These are phyloP conservation scores for Trichoderma orchidacearum DNA, from an alignment of 495 filamentous ascomycete species.

Conservation along the genomic window DNA sequence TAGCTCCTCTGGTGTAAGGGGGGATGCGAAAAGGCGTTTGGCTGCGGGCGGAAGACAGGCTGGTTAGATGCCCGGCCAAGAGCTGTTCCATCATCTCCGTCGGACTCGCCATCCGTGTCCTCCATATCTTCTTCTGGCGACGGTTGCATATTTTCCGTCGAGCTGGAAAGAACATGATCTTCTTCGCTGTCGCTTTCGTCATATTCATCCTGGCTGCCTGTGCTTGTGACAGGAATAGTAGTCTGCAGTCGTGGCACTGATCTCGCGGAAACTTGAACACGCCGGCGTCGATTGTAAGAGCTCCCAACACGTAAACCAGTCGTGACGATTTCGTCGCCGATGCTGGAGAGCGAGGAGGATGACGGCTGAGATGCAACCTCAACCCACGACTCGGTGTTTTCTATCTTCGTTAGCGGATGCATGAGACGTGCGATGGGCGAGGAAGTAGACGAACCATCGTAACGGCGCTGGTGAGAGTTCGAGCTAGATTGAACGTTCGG, in stretches of 20 bases:
- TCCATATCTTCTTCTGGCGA: conserved; percentile 15
- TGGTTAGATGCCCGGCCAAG: conserved; percentile 43
- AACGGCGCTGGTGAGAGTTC: conserved; percentile 9
- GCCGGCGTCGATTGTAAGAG: conserved; percentile 8
- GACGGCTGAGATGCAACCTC: conserved; percentile 89
- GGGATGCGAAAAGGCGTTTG: conserved; percentile 82
- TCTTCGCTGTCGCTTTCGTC: conserved; percentile 42
- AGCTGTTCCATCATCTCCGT: conserved; percentile 73
- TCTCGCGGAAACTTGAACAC: conserved; percentile 20
- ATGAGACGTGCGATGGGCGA: neutral
- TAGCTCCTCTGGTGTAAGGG: conserved; percentile 38
- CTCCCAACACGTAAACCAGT: conserved; percentile 65
- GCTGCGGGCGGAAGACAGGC: conserved; percentile 65
- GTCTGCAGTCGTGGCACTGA: neutral
- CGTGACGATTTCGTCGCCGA: conserved; percentile 76
- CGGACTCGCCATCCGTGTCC: conserved; percentile 26
- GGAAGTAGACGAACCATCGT: neutral
- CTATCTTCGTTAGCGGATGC: conserved; percentile 10
- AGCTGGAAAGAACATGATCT: conserved; percentile 71
- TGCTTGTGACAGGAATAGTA: conserved; percentile 8
- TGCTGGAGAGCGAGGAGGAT: conserved; percentile 77
- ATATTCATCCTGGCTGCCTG: conserved; percentile 83
- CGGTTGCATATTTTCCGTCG: conserved; percentile 56
- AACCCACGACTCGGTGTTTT: conserved; percentile 77
- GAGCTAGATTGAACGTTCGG: neutral